Evolutionary conservation across 1,284 basidiomycete genomes (phyloP).

Genomic region (Tremellales sp.): DNA sequence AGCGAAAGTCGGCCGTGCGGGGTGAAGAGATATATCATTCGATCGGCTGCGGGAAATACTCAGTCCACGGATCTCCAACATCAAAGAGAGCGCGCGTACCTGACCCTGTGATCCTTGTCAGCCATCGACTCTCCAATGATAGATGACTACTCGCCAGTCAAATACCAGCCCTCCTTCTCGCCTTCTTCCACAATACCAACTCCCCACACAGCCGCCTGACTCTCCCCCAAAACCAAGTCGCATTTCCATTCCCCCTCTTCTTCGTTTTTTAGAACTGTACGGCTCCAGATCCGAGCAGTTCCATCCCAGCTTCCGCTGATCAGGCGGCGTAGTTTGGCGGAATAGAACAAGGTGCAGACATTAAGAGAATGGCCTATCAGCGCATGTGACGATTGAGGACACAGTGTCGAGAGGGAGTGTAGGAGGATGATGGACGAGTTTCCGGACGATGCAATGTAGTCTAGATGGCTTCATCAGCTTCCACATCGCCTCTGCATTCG

Average conservation of each 20-base stretch:
- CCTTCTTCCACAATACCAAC: constrained; percentile 26
- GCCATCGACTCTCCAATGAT: neutral
- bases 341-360: constrained; percentile 30
- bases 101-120: constrained; percentile 13
- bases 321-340: constrained; percentile 15
- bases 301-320: constrained; percentile 39
- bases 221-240: constrained; percentile 25
- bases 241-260: constrained; percentile 19
- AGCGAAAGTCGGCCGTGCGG: constrained; percentile 15
- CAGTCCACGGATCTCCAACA: neutral
- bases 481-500: neutral
- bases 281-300: constrained; percentile 33
- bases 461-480: constrained; percentile 5
- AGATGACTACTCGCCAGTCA: constrained; percentile 23
- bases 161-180: constrained; percentile 14
- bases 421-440: constrained; percentile 36
- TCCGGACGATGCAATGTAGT: constrained; percentile 31
- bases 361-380: constrained; percentile 35
- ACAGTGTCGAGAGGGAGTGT: constrained; percentile 21
- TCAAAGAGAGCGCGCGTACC: constrained; percentile 4
- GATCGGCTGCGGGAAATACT: constrained; percentile 20
- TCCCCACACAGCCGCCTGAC: constrained; percentile 38
- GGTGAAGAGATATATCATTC: constrained; percentile 28
- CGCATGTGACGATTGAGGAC: constrained; percentile 18
- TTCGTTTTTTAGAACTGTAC: no score